phyloP scores from a whole-genome alignment of 139 green algal species.

The Tetratostichococcus sp. region DNA sequence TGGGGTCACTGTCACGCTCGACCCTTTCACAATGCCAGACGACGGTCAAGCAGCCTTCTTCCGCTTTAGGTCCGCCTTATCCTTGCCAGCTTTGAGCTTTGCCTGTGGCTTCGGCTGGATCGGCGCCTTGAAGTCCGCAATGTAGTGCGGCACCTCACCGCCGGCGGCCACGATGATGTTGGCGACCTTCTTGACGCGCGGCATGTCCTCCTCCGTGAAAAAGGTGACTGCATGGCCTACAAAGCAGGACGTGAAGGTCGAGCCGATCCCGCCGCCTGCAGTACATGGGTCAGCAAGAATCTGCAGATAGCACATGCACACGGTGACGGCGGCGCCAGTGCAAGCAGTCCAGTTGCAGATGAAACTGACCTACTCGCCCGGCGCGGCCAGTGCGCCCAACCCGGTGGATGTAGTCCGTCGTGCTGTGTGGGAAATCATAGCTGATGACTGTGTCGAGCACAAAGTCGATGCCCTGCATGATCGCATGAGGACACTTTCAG shows the following conservation, averaged over 20 bases:
- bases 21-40: background rate
- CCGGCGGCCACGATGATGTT: conserved; percentile 60
- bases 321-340: too few relatives aligned
- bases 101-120: background rate
- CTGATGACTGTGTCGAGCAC: conserved; percentile 93
- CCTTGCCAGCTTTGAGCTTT: background rate
- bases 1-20: too few relatives aligned
- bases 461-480: conserved; percentile 62
- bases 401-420: conserved; percentile 80
- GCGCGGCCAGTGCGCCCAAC: conserved; percentile 77
- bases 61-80: background rate
- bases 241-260: background rate
- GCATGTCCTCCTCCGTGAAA: conserved; percentile 76
- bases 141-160: conserved; percentile 48
- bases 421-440: conserved; percentile 87
- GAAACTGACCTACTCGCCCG: conserved; percentile 29
- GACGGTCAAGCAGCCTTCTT: background rate
- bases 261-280: too few relatives aligned
- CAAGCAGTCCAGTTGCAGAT: background rate
- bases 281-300: too few relatives aligned
- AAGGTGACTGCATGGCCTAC: conserved; percentile 79
- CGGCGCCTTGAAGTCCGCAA: conserved; percentile 15
- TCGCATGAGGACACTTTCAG: background rate
- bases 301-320: too few relatives aligned
- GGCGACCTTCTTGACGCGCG: conserved; percentile 45